A percentile compares a stretch with the other conserved stretches of the same genome.
Conservation (phyloP, 169 alveolate genomes). For the Cryptosporidium ryanae region DNA sequence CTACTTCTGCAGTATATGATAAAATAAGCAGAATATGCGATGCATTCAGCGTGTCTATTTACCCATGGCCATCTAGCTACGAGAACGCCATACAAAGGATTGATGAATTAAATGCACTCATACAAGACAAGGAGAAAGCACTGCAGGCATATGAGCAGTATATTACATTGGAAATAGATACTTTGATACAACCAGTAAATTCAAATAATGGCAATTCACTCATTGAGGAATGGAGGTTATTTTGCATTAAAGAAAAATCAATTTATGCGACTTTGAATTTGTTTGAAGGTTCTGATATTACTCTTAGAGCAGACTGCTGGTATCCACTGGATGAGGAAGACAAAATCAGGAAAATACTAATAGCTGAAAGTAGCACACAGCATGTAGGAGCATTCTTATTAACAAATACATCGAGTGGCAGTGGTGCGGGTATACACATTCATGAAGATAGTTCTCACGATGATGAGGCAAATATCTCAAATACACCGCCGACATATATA, state of each 20-base stretch:
- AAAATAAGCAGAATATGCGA: slow-evolving; percentile 92
- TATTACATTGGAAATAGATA: slow-evolving; percentile 86
- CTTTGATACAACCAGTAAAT: slow-evolving; percentile 85
- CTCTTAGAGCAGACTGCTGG: slow-evolving; percentile 97
- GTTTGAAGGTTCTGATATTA: slow-evolving; percentile 91
- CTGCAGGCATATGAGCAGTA: slow-evolving; percentile 89
- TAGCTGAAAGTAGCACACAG: slow-evolving; percentile 81
- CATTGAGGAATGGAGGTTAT: slow-evolving; percentile 93
- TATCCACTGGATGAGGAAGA: slow-evolving; percentile 92
- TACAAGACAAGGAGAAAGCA: slow-evolving; percentile 89
- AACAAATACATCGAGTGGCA: slow-evolving; percentile 78
- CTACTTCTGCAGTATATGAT: slow-evolving; percentile 87
- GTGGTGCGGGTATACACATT: slow-evolving; percentile 54
- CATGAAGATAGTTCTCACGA: slow-evolving; percentile 82
- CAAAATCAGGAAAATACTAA: slow-evolving; percentile 84
- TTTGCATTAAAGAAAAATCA: slow-evolving; percentile 94
- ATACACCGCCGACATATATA: slow-evolving; percentile 95
- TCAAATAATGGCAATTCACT: slow-evolving; percentile 87
- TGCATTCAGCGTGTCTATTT: slow-evolving; percentile 89
- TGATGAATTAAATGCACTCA: slow-evolving; percentile 82
- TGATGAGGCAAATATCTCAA: slow-evolving; percentile 79
- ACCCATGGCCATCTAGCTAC: slow-evolving; percentile 87
- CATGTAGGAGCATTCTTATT: slow-evolving; percentile 86
- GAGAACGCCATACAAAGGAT: slow-evolving; percentile 79
- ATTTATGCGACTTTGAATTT: slow-evolving; percentile 91